A percentile compares a stretch with the other conserved stretches of the same genome.
These are phyloP conservation scores for Aspergillus nidulans DNA, from an alignment of 495 filamentous ascomycete genomes.

Conservation along the genomic window DNA sequence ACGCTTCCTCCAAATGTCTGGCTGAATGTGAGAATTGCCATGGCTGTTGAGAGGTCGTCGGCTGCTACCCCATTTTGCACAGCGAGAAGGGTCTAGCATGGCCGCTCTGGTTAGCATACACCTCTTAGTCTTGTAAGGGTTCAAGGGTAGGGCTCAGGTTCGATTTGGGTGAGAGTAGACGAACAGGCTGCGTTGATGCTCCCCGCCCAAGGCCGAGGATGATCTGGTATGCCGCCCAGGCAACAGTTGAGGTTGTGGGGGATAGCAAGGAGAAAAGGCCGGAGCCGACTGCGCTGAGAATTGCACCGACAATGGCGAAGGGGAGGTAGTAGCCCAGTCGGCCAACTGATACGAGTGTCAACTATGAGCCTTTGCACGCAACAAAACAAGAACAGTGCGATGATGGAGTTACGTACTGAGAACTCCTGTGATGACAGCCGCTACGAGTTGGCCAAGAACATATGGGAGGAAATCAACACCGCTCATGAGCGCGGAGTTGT, in stretches of 20 bases:
- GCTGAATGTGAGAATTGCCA: constrained; percentile 49
- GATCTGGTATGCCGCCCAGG: background rate
- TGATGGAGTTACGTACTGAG: constrained; percentile 24
- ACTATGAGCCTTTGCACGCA: background rate
- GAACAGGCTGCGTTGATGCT: too few species aligned
- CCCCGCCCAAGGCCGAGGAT: background rate
- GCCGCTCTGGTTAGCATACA: too few species aligned
- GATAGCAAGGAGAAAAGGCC: background rate
- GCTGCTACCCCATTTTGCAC: constrained; percentile 25
- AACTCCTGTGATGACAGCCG: constrained; percentile 42
- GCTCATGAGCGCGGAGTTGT: constrained; percentile 27
- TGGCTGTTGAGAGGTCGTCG: constrained; percentile 44
- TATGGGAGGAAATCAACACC: constrained; percentile 38
- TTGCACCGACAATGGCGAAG: constrained; percentile 23
- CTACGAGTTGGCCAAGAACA: constrained; percentile 47
- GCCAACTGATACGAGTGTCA: constrained; percentile 14
- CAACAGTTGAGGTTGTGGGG: background rate
- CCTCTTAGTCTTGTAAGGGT: background rate
- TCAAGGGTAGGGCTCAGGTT: background rate
- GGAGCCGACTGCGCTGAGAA: constrained; percentile 29
- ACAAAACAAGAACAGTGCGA: too few species aligned
- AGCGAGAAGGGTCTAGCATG: constrained; percentile 27
- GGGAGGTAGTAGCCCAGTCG: constrained; percentile 48
- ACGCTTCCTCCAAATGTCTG: constrained; percentile 63
- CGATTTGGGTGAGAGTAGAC: too few species aligned